These are phyloP conservation scores for Calonectria pauciramosa DNA, from an alignment of 2,329 filamentous ascomycete genomes.

Conservation along the genomic window DNA sequence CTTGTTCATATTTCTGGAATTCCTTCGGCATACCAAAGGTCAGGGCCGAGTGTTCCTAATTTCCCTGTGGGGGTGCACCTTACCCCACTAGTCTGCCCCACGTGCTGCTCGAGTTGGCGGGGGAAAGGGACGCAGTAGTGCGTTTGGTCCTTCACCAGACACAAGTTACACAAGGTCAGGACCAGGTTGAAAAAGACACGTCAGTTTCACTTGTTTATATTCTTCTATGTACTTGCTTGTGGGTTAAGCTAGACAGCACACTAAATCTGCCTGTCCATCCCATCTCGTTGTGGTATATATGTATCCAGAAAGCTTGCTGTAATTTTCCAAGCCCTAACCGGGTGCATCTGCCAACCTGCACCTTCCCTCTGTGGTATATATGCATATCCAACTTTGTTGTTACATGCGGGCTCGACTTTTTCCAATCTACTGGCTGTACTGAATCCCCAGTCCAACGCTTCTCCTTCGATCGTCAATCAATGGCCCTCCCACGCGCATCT, in stretches of 20 bases:
- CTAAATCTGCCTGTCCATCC: background rate
- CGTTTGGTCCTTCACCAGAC: background rate
- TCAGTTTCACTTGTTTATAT: background rate
- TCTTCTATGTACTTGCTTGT: background rate
- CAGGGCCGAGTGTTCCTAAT: no score
- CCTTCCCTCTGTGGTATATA: constrained; percentile 13
- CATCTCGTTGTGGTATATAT: background rate
- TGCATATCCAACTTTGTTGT: background rate
- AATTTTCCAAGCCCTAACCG: background rate
- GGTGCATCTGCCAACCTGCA: background rate
- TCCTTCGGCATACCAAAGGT: no score
- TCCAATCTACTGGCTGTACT: constrained; percentile 53
- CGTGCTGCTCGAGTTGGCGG: background rate
- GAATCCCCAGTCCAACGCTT: constrained; percentile 66
- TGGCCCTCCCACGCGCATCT: constrained; percentile 59
- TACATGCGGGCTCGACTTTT: background rate
- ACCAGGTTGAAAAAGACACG: background rate
- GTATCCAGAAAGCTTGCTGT: constrained; percentile 11
- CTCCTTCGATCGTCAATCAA: constrained; percentile 53
- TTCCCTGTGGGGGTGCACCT: no score
- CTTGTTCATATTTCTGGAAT: no score
- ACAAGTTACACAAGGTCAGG: background rate
- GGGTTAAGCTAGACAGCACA: background rate
- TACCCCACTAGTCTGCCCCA: background rate
- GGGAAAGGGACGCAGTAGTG: background rate